Percentiles rank a stretch among this genome's conserved stretches.
These are phyloP conservation scores for Diutina rugosa DNA, from an alignment of 1,139 yeast genomes.

Conservation along the genomic window DNA sequence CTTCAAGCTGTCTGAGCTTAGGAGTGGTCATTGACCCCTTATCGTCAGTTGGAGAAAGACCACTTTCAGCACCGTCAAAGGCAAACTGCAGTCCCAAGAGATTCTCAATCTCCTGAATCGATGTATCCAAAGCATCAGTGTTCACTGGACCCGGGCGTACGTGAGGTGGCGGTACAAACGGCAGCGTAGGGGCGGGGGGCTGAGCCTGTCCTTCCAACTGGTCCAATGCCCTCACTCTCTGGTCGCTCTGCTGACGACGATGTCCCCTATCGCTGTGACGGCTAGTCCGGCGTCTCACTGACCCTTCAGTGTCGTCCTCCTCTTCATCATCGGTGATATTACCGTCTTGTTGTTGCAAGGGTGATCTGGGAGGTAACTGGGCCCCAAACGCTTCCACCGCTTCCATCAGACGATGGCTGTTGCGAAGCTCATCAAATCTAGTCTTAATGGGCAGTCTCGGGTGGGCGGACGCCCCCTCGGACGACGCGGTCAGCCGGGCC, in stretches of 20 bases:
- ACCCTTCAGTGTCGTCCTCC: background rate
- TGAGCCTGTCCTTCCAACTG: background rate
- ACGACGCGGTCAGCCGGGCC: background rate
- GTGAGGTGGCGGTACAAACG: background rate
- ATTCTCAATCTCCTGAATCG: conserved; percentile 24
- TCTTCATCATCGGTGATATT: conserved; percentile 1
- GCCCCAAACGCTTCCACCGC: background rate
- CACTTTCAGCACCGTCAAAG: background rate
- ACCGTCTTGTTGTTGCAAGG: background rate
- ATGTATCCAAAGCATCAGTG: conserved; percentile 13
- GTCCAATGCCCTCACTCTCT: background rate
- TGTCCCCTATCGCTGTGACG: background rate
- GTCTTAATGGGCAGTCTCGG: background rate
- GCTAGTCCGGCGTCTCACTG: background rate
- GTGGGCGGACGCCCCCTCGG: background rate
- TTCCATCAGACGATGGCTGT: background rate
- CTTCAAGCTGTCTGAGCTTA: background rate
- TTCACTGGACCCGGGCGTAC: background rate
- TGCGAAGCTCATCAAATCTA: background rate
- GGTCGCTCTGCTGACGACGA: background rate
- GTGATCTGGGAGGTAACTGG: background rate
- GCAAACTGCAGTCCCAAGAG: background rate
- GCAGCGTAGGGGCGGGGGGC: background rate
- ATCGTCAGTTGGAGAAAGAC: background rate
- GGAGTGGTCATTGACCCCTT: background rate